Evolutionary conservation across 176 grass and related monocot genomes (phyloP).

Genomic region (Musa itinerans): DNA sequence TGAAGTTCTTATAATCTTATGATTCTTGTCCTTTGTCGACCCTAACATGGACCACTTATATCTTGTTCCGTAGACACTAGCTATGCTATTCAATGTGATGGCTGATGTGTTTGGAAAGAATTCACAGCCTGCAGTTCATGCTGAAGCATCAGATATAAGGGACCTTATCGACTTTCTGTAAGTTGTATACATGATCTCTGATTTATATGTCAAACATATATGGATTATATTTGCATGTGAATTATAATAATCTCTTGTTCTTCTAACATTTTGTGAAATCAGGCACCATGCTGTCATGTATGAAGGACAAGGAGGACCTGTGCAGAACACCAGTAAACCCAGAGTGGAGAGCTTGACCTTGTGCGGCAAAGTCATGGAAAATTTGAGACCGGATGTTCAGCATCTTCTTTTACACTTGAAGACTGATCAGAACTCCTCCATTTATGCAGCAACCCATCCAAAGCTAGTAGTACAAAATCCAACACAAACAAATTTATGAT

Average conservation of each 20-base stretch:
- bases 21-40: neutral
- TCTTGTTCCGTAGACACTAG: constrained; percentile 58
- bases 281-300: constrained; percentile 98
- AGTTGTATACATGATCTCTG: constrained; percentile 17
- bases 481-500: constrained; percentile 11
- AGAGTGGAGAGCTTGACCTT: constrained; percentile 88
- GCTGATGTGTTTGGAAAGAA: constrained; percentile 94
- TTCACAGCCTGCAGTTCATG: constrained; percentile 52
- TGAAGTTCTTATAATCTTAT: too few relatives aligned
- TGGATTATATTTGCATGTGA: neutral
- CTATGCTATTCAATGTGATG: constrained; percentile 83
- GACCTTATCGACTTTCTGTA: constrained; percentile 98
- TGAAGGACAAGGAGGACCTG: constrained; percentile 93
- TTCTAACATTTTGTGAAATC: constrained; percentile 6
- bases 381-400: constrained; percentile 74
- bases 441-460: constrained; percentile 97
- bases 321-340: constrained; percentile 84
- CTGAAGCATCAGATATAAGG: constrained; percentile 70
- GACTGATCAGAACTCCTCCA: constrained; percentile 61
- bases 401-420: constrained; percentile 86
- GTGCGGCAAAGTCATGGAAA: constrained; percentile 79
- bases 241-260: neutral
- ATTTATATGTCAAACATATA: neutral
- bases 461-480: constrained; percentile 61
- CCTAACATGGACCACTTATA: neutral